Evolutionary conservation across 2,329 filamentous ascomycete genomes (phyloP).

Genomic region (Aspergillus aculeatus): DNA sequence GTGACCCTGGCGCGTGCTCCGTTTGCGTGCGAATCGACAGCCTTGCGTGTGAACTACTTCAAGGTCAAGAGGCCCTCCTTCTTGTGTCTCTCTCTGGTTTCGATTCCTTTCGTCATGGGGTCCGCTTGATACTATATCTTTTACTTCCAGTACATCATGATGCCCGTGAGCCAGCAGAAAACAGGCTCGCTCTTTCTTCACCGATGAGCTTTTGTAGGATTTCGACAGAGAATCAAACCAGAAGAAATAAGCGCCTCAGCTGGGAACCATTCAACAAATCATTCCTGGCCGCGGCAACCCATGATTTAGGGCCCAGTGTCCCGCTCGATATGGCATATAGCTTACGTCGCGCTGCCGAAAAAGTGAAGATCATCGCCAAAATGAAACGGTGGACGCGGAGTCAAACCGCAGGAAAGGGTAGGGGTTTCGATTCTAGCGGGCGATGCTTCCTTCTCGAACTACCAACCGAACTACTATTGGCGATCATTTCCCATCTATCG

Average conservation of each 20-base stretch:
- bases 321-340: conserved; percentile 28
- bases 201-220: conserved; percentile 16
- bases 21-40: conserved; percentile 24
- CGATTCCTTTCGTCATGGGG: conserved; percentile 28
- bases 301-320: conserved; percentile 19
- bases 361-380: conserved; percentile 29
- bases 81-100: conserved; percentile 9
- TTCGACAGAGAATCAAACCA: conserved; percentile 5
- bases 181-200: conserved; percentile 15
- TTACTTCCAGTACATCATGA: conserved; percentile 25
- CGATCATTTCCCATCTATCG: conserved; percentile 38
- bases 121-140: conserved; percentile 16
- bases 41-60: conserved; percentile 22
- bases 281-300: conserved; percentile 6
- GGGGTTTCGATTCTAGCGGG: conserved; percentile 15
- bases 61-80: conserved; percentile 30
- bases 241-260: conserved; percentile 11
- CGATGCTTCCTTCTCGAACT: conserved; percentile 38
- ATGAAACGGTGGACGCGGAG: conserved; percentile 29
- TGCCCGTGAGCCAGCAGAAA: conserved; percentile 16
- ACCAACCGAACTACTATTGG: conserved; percentile 38
- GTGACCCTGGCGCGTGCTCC: conserved; percentile 32
- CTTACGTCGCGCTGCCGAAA: conserved; percentile 31
- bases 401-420: conserved; percentile 14
- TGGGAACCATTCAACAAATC: conserved; percentile 7